Conservation (phyloP, 169 alveolate genomes). For the Plasmodium berghei region DNA sequence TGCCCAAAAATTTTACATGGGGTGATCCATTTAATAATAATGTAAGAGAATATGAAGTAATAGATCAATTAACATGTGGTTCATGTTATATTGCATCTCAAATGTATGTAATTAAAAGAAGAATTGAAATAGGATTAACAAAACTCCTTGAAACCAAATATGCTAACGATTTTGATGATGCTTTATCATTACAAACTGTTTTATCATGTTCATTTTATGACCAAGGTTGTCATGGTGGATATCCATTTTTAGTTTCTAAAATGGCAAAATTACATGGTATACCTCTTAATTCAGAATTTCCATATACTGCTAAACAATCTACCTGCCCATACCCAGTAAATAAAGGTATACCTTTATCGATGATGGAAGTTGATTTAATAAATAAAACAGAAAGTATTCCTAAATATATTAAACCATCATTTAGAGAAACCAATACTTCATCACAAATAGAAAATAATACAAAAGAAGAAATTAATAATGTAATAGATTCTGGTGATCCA, state of each 20-base stretch:
- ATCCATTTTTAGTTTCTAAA: slow-evolving; percentile 91
- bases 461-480: not conserved
- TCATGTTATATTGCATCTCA: slow-evolving; percentile 95
- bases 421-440: not conserved
- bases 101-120: slow-evolving; percentile 88
- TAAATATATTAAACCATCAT: not conserved
- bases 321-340: slow-evolving; percentile 38
- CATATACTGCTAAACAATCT: slow-evolving; percentile 51
- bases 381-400: not conserved
- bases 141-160: slow-evolving; percentile 79
- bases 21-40: slow-evolving; percentile 87
- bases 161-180: slow-evolving; percentile 64
- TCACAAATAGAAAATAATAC: not conserved
- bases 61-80: slow-evolving; percentile 95
- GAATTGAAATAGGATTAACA: slow-evolving; percentile 89
- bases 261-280: slow-evolving; percentile 89
- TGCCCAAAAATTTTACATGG: slow-evolving; percentile 84
- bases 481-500: slow-evolving; percentile 1
- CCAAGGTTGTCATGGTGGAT: slow-evolving; percentile 94
- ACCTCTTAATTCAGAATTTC: slow-evolving; percentile 79
- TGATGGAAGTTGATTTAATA: not conserved
- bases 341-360: not conserved
- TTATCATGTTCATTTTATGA: slow-evolving; percentile 74
- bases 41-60: slow-evolving; percentile 72
- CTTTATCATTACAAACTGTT: slow-evolving; percentile 79